A percentile compares a stretch with the other conserved stretches of the same genome.
Conservation (phyloP, 306 rosid genomes). For the Trifolium fragiferum region DNA sequence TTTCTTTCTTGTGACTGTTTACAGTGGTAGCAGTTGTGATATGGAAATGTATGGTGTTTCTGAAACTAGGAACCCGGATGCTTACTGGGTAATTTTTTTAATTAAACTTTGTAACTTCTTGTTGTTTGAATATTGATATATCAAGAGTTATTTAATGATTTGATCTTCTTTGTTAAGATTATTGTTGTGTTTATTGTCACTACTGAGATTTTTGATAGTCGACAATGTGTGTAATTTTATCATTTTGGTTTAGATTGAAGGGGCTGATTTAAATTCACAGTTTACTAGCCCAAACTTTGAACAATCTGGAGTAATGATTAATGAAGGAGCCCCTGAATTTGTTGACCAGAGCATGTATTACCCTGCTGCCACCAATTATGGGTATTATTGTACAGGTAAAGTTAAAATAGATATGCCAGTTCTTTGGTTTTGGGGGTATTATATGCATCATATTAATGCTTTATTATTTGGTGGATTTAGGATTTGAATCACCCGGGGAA, state of each 20-base stretch:
- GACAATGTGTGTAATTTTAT: slow-evolving; percentile 11
- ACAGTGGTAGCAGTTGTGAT: slow-evolving; percentile 72
- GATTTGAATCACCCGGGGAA: slow-evolving; percentile 86
- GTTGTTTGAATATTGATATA: slow-evolving; percentile 3
- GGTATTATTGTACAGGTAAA: slow-evolving; percentile 91
- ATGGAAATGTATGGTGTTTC: slow-evolving; percentile 69
- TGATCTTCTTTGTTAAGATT: slow-evolving; percentile 3
- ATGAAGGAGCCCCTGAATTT: slow-evolving; percentile 81
- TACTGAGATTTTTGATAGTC: slow-evolving; percentile 2
- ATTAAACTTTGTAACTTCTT: background rate
- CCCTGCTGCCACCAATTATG: slow-evolving; percentile 90
- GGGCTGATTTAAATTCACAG: slow-evolving; percentile 61
- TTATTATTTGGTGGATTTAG: slow-evolving; percentile 47
- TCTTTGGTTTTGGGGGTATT: slow-evolving; percentile 27
- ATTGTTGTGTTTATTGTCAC: background rate
- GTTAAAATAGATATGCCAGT: background rate
- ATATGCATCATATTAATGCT: slow-evolving; percentile 15
- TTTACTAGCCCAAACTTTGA: slow-evolving; percentile 59
- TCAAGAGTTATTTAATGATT: background rate
- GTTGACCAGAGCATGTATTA: slow-evolving; percentile 86
- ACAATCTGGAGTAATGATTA: slow-evolving; percentile 73
- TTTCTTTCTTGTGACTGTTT: slow-evolving; percentile 30
- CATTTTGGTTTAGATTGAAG: slow-evolving; percentile 61
- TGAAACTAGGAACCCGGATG: slow-evolving; percentile 54
- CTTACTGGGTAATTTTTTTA: slow-evolving; percentile 56